These are phyloP conservation scores for Xylaria curta DNA, from an alignment of 495 filamentous ascomycete genomes.

Conservation along the genomic window DNA sequence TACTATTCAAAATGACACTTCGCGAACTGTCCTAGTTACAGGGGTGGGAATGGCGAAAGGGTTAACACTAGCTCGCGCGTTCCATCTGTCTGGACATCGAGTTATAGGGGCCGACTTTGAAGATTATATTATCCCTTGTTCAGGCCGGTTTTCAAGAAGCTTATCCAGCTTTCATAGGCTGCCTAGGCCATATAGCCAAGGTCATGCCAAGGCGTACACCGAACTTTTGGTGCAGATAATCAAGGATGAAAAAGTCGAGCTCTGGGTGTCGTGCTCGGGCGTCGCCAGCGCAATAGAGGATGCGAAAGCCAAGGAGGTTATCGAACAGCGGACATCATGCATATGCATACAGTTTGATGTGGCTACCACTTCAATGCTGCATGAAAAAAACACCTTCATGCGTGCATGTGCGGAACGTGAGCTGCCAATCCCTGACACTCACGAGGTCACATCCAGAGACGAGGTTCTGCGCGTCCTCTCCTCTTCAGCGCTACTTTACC, in stretches of 20 bases:
- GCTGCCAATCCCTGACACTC: constrained; percentile 64
- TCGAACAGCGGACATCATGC: constrained; percentile 65
- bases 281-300: constrained; percentile 66
- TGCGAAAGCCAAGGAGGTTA: constrained; percentile 64
- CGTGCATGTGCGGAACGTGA: constrained; percentile 55
- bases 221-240: constrained; percentile 62
- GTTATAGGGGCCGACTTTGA: constrained; percentile 77
- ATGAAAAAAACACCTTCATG: constrained; percentile 66
- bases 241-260: constrained; percentile 64
- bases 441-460: constrained; percentile 59
- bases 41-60: constrained; percentile 75
- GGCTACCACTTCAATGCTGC: constrained; percentile 53
- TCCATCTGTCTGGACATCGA: constrained; percentile 68
- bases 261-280: constrained; percentile 77
- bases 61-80: constrained; percentile 68
- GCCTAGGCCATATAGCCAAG: constrained; percentile 38
- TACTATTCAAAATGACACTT: constrained; percentile 37
- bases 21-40: constrained; percentile 69
- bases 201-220: constrained; percentile 42
- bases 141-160: constrained; percentile 52
- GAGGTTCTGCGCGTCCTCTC: constrained; percentile 62
- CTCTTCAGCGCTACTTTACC: constrained; percentile 33
- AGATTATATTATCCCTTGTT: constrained; percentile 44
- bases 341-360: constrained; percentile 61
- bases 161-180: constrained; percentile 62